Evolutionary conservation across 306 rosid species (phyloP), one percentile per base, ranked within the genome.

Genomic region (Erythrophleum fordii): DNA sequence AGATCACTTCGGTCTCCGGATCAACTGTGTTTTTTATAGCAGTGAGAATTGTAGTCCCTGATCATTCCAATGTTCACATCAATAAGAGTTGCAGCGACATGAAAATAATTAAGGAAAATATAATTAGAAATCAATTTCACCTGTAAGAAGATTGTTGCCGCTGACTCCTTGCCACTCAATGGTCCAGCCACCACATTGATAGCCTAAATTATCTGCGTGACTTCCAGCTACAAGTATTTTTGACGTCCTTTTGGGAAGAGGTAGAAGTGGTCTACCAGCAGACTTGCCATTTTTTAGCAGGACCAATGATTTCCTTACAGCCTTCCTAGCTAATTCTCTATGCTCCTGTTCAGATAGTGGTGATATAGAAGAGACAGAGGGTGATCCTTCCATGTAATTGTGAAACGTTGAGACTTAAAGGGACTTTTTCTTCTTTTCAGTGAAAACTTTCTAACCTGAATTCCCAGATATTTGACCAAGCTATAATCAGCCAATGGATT

Each of bases 171-270:
- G 82, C 87, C 87, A 84, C 67, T 75, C 66, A 53, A 84, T 76
- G 14, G 87, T 84, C 87, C 87, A 84, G 8, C 84, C 87, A 64
- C 87, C 87, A 76, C 87, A 84, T 26, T 84, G 87, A 80, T 70
- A 76, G 5, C 87, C 87, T 22, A 84, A 69, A 76, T 84, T 80
- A 84, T 84, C 66, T 29, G 87, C 87, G 44, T 84, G 87, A 5
- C 71, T 84, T 80, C 87, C 87, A 46, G 87, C 82, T 55, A 84
- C 85, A 11, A 84, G 85, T 42, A 84, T 77, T 65, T 72, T 84
- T 56, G 82, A 11, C 34, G 80, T 82, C 45, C 39, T 80, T 77
- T 84, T 84, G 28, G 87, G 87, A 80, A 84, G 87, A 45, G 87
- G 87, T 16, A 84, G 82, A 5, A 80, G 41, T n/a, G 84, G 84